Conservation (phyloP, 2,329 filamentous ascomycete genomes). For the Bipolaris cookei region DNA sequence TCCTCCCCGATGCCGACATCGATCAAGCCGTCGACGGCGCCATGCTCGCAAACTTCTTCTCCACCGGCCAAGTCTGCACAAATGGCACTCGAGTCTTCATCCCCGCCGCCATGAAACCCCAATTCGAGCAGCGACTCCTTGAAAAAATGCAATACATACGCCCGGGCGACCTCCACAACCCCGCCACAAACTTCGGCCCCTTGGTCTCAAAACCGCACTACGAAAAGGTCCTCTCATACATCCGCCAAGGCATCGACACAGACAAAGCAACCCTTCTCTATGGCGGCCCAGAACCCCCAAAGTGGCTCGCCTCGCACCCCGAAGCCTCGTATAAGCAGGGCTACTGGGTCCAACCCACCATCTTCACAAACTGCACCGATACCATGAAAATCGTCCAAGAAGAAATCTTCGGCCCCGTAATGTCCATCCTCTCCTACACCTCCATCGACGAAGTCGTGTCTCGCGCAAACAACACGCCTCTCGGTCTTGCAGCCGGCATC, state of each 20-base stretch:
- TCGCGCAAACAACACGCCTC: slow-evolving; percentile 76
- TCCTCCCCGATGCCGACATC: slow-evolving; percentile 80
- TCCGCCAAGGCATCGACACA: slow-evolving; percentile 72
- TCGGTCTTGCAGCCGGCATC: slow-evolving; percentile 84
- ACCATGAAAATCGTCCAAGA: slow-evolving; percentile 79
- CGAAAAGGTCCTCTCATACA: slow-evolving; percentile 79
- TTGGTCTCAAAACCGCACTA: slow-evolving; percentile 76
- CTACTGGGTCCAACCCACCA: slow-evolving; percentile 84
- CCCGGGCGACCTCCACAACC: slow-evolving; percentile 74
- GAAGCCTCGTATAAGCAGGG: slow-evolving; percentile 59
- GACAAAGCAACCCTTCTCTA: slow-evolving; percentile 77
- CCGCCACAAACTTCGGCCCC: slow-evolving; percentile 80
- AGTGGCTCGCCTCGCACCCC: slow-evolving; percentile 54
- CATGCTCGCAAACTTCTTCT: slow-evolving; percentile 95
- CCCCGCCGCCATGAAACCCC: slow-evolving; percentile 66
- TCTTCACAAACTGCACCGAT: slow-evolving; percentile 87
- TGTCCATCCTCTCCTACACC: slow-evolving; percentile 78
- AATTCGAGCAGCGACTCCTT: slow-evolving; percentile 72
- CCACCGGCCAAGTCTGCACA: slow-evolving; percentile 88
- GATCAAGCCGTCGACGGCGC: slow-evolving; percentile 84
- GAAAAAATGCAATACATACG: slow-evolving; percentile 74
- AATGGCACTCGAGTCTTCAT: slow-evolving; percentile 91
- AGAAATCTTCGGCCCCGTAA: slow-evolving; percentile 89
- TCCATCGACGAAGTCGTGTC: slow-evolving; percentile 71
- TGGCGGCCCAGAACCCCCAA: slow-evolving; percentile 69